Evolutionary conservation across 495 filamentous ascomycete species (phyloP).

Genomic region (Neurospora discreta): DNA sequence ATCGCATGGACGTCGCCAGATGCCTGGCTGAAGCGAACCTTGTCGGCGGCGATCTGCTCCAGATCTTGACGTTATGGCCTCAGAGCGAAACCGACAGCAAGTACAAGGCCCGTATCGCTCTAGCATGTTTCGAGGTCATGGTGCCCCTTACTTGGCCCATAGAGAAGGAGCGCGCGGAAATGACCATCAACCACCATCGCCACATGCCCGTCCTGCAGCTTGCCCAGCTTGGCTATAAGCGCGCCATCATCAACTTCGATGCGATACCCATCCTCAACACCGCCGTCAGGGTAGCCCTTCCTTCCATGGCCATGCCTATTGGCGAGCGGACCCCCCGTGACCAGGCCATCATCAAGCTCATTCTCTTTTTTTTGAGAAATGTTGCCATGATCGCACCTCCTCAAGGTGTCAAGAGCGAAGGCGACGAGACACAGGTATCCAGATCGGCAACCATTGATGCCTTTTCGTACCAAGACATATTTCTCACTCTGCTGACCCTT

Average conservation of each 20-base stretch:
- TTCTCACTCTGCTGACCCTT: conserved; percentile 71
- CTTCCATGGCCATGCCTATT: conserved; percentile 70
- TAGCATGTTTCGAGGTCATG: conserved; percentile 84
- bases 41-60: conserved; percentile 78
- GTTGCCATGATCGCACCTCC: conserved; percentile 72
- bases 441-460: conserved; percentile 79
- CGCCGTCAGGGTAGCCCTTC: conserved; percentile 68
- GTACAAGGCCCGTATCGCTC: conserved; percentile 55
- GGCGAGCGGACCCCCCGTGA: conserved; percentile 70
- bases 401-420: conserved; percentile 39
- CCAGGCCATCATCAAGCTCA: conserved; percentile 85
- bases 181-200: conserved; percentile 86
- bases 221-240: conserved; percentile 81
- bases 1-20: conserved; percentile 89
- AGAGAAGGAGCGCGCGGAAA: conserved; percentile 60
- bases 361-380: conserved; percentile 83
- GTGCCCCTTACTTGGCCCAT: conserved; percentile 93
- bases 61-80: conserved; percentile 76
- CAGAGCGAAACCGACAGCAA: conserved; percentile 59
- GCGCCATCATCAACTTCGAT: conserved; percentile 71
- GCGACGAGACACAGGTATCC: conserved; percentile 80
- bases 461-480: conserved; percentile 81
- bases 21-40: conserved; percentile 88
- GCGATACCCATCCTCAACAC: conserved; percentile 65
- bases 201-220: conserved; percentile 83